phyloP scores from a whole-genome alignment of 2,329 filamentous ascomycete species.

The Colletotrichum lini region DNA sequence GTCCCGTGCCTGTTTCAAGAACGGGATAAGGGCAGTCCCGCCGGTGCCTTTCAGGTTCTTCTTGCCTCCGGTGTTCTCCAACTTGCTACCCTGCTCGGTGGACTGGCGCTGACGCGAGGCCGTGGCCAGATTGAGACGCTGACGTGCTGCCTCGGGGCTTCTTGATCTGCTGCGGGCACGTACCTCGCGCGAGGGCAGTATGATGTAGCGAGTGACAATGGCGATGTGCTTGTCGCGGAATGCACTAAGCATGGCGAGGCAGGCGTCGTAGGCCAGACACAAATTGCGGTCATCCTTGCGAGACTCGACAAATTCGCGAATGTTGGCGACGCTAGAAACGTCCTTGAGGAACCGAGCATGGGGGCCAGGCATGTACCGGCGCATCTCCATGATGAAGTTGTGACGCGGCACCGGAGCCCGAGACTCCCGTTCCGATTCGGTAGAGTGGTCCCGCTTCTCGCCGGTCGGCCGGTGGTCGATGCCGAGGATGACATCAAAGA shows the following conservation, averaged over 20 bases:
- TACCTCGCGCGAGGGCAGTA: conserved; percentile 85
- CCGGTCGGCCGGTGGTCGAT: conserved; percentile 93
- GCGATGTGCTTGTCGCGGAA: conserved; percentile 96
- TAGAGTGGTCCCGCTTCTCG: conserved; percentile 67
- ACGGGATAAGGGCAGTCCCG: conserved; percentile 93
- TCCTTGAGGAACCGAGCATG: conserved; percentile 92
- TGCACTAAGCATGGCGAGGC: conserved; percentile 76
- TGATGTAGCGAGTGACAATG: conserved; percentile 96
- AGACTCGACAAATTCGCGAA: conserved; percentile 83
- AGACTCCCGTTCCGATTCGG: conserved; percentile 62
- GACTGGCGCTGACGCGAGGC: conserved; percentile 62
- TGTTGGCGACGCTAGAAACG: conserved; percentile 84
- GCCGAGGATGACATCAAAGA: conserved; percentile 93
- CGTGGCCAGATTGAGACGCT: conserved; percentile 73
- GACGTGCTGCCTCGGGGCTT: conserved; percentile 67
- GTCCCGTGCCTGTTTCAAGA: conserved; percentile 95
- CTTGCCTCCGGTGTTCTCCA: conserved; percentile 53
- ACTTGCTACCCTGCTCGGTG: conserved; percentile 33
- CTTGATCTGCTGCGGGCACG: conserved; percentile 74
- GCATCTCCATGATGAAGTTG: conserved; percentile 98
- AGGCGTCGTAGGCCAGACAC: conserved; percentile 89
- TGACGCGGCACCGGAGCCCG: conserved; percentile 64
- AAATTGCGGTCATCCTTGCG: conserved; percentile 75
- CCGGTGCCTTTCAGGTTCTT: conserved; percentile 88
- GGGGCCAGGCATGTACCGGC: conserved; percentile 94